Evolutionary conservation across 306 rosid species (phyloP), one percentile per base, ranked within the genome.

Genomic region (Citrullus amarus): DNA sequence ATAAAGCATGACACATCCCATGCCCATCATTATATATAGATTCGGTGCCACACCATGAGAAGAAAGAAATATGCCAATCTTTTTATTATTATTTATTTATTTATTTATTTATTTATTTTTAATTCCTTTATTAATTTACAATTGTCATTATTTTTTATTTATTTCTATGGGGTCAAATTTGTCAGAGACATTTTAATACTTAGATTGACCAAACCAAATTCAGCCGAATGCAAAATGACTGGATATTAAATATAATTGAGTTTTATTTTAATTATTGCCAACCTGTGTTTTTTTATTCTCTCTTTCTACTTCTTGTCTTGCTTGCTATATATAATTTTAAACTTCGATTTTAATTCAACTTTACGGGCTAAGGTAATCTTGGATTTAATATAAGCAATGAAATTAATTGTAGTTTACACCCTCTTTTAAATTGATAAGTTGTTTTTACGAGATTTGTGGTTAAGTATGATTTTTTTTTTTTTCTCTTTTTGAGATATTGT

Each of bases 181-280:
- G 76, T 70, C 76, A 70, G 76, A 71, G 39, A 71, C 7, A 71
- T 20, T 69, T 65, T 65, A 15, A 65, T 65, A 65, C 36, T 65
- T n/a, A 16, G 6, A 65, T 65, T 65, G 71, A 65, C 71, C 48
- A 36, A 63, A 34, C 71, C 43, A 65, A 65, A 65, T 30, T 14
- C 11, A 0, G 12, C 71, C 71, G 4, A 65, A 25, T 28, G 6
- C 67, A 59, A 60, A 58, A 60, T 14, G 67, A 60, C 66, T 22
- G 3, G 16, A 11, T 2, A 48, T 12, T 48, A 22, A 59, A 59
- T 59, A 10, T 0, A 59, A 59, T 59, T 25, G 0, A 59, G 4
- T 43, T 44, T 44, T 44, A 44, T 10, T 44, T 43, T 43, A 9
- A 43, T 43, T 43, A 43, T 43, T 43, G 9, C 12, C 9, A 44